Base-by-base conservation (phyloP, 2,329 filamentous ascomycete species). In the Trichoderma asperellum region DNA sequence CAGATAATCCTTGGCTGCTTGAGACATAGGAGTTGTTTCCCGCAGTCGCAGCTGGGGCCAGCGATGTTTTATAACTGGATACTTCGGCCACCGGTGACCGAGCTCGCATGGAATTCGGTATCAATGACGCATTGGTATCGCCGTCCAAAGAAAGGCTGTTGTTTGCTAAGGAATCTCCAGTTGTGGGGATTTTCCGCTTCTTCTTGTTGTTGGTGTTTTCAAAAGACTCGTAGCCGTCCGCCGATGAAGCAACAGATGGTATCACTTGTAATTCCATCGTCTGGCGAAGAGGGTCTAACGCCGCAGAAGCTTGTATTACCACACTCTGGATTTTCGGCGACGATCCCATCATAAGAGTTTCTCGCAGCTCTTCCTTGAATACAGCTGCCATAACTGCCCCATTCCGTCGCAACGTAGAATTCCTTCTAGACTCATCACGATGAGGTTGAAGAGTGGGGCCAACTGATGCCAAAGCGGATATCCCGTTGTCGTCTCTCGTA, bases 201-300 rank as follows among this genome's bases (percentile, higher is more conserved):
- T 98, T 99, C 82, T 99, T 99, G 79, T 99, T 99, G 79, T 97
- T 98, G 43, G 93, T 97, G 76, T 98, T 98, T 80, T 99, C 96
- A 75, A 97, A 97, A 7, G 93, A 96, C 79, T 99, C 96, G 79
- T 98, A 98, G 16, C 94, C 94, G 78, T 98, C 95, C 12, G 88
- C 83, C 2, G 91, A 91, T 5, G 90, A 91, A 6, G 88, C 86
- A 29, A 90, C 89, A 14, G 92, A 93, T 55, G 86, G 86, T 60
- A 90, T 86, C 27, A 88, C 87, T 55, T 88, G 84, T 21, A 83
- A 80, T 68, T 84, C 84, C 2, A 79, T 70, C 61, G 84, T 82
- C 70, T 57, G 63, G 35, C 83, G 83, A 37, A 80, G 72, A 37
- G 81, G 79, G n/a, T 85, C 83, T 27, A 79, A 77, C 68, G 83